Base-by-base conservation (phyloP, 129 eudicot genomes). In the Centaurea solstitialis region DNA sequence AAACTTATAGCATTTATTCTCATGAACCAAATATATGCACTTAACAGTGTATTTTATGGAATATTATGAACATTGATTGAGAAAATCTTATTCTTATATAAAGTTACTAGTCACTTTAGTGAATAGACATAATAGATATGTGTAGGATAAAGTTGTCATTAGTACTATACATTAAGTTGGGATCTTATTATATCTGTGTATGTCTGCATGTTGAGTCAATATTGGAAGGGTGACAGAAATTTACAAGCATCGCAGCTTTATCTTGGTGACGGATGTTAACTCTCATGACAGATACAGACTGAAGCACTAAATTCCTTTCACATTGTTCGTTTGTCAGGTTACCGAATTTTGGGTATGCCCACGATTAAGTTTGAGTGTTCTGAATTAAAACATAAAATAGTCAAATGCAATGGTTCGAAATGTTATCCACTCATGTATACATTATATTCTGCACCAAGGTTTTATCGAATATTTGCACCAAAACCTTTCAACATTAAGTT, bases 1-100 rank as follows among this genome's bases (percentile, higher is more conserved):
- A 81, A 66, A 81, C 75, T 33, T 74, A 61, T 35, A 24, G 80
- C 41, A 66, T 74, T 61, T 66, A 67, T 74, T 74, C 75, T 69
- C 74, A 59, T 40, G 73, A 40, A 80, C 18, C 65, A 73, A 24
- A 73, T 47, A 80, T 80, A 41, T 61, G 30, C 72, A 65, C 71
- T 57, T 24, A 72, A 80, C 40, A 65, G 68, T 73, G 84, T 59
- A 24, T 66, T 8, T 72, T 59, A 15, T 73, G 53, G 79, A 80
- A 80, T 80, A 73, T 73, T 26, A 65, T 40, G 73, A 73, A 62
- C 22, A 80, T 53, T 61, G 73, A 17, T 69, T 22, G 43, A 21
- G 11, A 21, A 61, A 76, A 38, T 69, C 24, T 35, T 77, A 38
- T 77, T 77, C 81, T 40, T 22, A 9, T 65, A 10, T 39, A 43